phyloP scores from a whole-genome alignment of 2,329 filamentous ascomycete species.

The Aspergillus novoparasiticus region DNA sequence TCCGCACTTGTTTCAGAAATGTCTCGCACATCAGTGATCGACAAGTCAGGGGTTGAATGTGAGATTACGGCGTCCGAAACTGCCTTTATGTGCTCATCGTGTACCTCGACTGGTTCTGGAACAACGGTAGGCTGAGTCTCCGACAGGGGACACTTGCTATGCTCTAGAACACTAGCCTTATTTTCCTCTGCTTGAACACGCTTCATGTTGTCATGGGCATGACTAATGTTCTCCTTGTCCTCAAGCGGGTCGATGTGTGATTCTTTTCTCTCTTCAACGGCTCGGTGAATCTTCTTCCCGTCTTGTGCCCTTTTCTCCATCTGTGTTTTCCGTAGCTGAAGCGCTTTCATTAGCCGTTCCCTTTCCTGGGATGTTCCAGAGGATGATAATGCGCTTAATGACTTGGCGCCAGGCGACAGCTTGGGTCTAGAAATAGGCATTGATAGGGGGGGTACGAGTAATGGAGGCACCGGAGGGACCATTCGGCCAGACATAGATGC shows the following conservation, averaged over 20 bases:
- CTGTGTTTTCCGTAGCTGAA: constrained; percentile 86
- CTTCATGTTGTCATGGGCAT: constrained; percentile 19
- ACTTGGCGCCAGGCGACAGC: constrained; percentile 43
- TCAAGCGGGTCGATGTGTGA: constrained; percentile 15
- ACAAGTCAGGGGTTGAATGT: constrained; percentile 21
- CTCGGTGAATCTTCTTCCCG: constrained; percentile 29
- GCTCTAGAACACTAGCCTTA: constrained; percentile 12
- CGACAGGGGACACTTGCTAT: constrained; percentile 18
- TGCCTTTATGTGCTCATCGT: constrained; percentile 5
- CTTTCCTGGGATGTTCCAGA: constrained; percentile 82
- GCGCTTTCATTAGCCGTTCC: constrained; percentile 87
- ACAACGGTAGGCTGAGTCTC: constrained; percentile 13
- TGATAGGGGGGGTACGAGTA: constrained; percentile 42
- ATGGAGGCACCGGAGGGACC: constrained; percentile 41
- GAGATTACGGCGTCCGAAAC: constrained; percentile 8
- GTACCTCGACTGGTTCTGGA: constrained; percentile 5
- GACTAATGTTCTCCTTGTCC: constrained; percentile 34
- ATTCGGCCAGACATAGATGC: constrained; percentile 32
- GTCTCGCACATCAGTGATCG: constrained; percentile 19
- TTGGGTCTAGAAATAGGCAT: constrained; percentile 37
- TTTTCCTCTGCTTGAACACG: constrained; percentile 13
- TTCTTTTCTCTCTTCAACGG: constrained; percentile 18
- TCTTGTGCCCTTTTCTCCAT: constrained; percentile 48
- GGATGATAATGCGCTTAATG: constrained; percentile 49
- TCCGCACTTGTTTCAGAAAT: constrained; percentile 21